Conservation (phyloP, 2,329 filamentous ascomycete species). For the Coniochaeta sp. region DNA sequence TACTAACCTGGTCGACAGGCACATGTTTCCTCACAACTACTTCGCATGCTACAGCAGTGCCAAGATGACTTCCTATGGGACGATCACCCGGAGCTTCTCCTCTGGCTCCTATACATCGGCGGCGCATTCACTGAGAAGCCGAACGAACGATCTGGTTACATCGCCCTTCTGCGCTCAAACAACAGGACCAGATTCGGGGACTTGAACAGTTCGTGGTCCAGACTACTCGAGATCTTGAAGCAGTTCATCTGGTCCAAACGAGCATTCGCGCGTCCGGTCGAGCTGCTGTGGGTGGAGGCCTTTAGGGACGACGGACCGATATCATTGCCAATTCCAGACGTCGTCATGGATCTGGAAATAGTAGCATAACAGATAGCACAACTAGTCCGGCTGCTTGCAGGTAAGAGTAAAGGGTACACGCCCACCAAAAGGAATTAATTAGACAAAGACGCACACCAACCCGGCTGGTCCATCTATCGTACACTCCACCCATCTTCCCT, state of each 20-base stretch:
- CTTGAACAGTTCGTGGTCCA: conserved; percentile 22
- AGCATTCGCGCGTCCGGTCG: conserved; percentile 23
- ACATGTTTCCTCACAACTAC: conserved; percentile 22
- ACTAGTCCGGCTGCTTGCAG: too few relatives aligned
- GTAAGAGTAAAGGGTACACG: too few relatives aligned
- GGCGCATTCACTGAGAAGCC: conserved; percentile 27
- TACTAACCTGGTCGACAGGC: conserved; percentile 17
- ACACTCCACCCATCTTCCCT: too few relatives aligned
- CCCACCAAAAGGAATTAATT: too few relatives aligned
- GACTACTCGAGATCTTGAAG: conserved; percentile 21
- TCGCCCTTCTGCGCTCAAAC: conserved; percentile 16
- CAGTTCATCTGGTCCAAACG: conserved; percentile 32
- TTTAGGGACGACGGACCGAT: too few relatives aligned
- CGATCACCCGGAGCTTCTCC: conserved; percentile 21
- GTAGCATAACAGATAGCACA: too few relatives aligned
- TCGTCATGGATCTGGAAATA: too few relatives aligned
- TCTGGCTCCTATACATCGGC: conserved; percentile 29
- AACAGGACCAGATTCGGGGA: conserved; percentile 7
- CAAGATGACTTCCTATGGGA: conserved; percentile 24
- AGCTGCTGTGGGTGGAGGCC: conserved; percentile 24
- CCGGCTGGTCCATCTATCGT: too few relatives aligned
- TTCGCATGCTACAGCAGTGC: conserved; percentile 21
- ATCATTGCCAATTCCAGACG: too few relatives aligned
- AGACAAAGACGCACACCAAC: too few relatives aligned
- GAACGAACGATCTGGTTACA: conserved; percentile 20